Evolutionary conservation across 345 rosid genomes (phyloP).

Genomic region (Schrenkiella parvula): DNA sequence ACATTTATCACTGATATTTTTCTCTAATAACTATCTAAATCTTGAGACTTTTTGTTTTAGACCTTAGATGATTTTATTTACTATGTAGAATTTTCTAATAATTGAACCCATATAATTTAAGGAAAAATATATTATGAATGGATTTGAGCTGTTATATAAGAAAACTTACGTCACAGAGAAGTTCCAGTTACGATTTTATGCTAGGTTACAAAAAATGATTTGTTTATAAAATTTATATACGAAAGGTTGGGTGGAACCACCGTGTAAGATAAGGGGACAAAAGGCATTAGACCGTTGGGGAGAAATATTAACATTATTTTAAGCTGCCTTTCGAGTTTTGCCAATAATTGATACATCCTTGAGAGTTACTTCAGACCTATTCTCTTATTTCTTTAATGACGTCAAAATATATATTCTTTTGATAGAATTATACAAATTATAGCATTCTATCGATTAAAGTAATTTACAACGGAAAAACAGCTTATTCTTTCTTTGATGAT

Average conservation of each 20-base stretch:
- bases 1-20: background rate
- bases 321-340: background rate
- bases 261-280: constrained; percentile 23
- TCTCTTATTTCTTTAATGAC: background rate
- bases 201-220: background rate
- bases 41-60: too few species aligned
- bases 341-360: constrained; percentile 5
- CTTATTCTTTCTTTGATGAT: background rate
- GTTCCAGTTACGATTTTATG: background rate
- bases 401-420: background rate
- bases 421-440: too few species aligned
- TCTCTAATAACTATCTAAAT: background rate
- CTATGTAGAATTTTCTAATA: background rate
- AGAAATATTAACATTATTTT: constrained; percentile 21
- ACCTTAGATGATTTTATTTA: background rate
- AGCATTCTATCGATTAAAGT: background rate
- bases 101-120: background rate
- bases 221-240: background rate
- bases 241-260: constrained; percentile 26
- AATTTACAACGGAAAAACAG: background rate
- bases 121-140: background rate
- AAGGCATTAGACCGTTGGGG: constrained; percentile 27
- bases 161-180: background rate
- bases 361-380: background rate
- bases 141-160: background rate